Conservation (phyloP, 1,284 basidiomycete species). For the Ganoderma lingzhi region DNA sequence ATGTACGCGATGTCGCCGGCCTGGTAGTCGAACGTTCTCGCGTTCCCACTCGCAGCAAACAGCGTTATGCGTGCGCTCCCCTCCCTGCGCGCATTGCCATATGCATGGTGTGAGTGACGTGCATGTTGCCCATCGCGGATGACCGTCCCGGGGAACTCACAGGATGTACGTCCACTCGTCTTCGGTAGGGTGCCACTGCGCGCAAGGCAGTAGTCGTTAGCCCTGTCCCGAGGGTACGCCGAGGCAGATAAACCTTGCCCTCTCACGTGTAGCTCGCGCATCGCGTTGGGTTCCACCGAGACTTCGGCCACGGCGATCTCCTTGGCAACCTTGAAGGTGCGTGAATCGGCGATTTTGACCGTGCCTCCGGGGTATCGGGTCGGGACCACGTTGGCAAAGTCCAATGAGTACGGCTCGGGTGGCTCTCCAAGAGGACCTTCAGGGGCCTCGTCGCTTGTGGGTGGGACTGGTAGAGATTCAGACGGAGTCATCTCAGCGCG, state of each 20-base stretch:
- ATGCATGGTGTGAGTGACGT: neutral
- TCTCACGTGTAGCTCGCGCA: constrained; percentile 65
- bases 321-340: constrained; percentile 61
- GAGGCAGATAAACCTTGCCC: neutral
- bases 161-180: constrained; percentile 58
- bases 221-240: neutral
- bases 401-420: constrained; percentile 59
- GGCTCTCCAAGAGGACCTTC: constrained; percentile 49
- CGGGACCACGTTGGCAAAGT: constrained; percentile 53
- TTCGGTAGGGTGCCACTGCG: constrained; percentile 77
- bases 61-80: constrained; percentile 69
- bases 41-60: constrained; percentile 67
- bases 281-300: constrained; percentile 61
- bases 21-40: constrained; percentile 74
- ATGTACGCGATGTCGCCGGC: constrained; percentile 68
- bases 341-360: constrained; percentile 67
- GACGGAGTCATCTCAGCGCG: neutral
- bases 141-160: constrained; percentile 25
- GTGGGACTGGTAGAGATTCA: constrained; percentile 27
- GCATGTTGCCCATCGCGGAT: neutral
- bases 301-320: constrained; percentile 68
- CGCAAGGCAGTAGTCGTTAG: neutral
- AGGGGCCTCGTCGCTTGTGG: constrained; percentile 32
- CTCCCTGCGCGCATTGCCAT: constrained; percentile 45
- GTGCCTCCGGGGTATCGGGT: constrained; percentile 58